Evolutionary conservation across 345 rosid genomes (phyloP).

Genomic region (Psidium friedrichsthalianum): DNA sequence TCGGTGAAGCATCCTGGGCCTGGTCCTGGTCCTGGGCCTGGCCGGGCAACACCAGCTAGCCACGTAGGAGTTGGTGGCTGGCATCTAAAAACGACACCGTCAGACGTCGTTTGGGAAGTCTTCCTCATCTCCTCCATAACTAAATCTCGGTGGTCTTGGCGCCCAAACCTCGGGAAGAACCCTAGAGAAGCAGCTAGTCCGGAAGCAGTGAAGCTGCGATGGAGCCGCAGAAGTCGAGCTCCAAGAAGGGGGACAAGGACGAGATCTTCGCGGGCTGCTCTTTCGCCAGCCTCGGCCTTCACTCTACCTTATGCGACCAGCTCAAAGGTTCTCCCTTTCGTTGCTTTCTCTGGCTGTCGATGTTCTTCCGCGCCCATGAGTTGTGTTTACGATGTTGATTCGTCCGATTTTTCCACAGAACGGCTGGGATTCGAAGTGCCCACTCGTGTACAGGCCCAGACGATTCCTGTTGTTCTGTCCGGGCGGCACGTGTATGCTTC

Average conservation of each 20-base stretch:
- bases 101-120: background rate
- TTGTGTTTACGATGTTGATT: background rate
- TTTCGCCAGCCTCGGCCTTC: slow-evolving; percentile 14
- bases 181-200: background rate
- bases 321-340: slow-evolving; percentile 4
- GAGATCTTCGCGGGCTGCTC: slow-evolving; percentile 10
- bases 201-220: background rate
- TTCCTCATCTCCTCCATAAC: background rate
- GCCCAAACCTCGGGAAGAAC: background rate
- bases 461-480: slow-evolving; percentile 86
- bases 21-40: background rate
- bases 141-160: background rate
- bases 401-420: slow-evolving; percentile 24
- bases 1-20: background rate
- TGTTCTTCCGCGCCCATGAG: background rate
- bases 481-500: slow-evolving; percentile 86
- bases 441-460: slow-evolving; percentile 79
- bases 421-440: slow-evolving; percentile 82
- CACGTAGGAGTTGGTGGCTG: background rate
- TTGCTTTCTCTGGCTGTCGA: background rate
- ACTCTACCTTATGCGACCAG: slow-evolving; percentile 4
- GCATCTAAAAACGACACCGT: background rate
- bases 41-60: background rate
- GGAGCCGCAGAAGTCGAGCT: background rate
- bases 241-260: background rate